Evolutionary conservation across 225 moss, liverwort and hornwort genomes (phyloP), one percentile per base, ranked within the genome.

Genomic region (Straminergon stramineum): DNA sequence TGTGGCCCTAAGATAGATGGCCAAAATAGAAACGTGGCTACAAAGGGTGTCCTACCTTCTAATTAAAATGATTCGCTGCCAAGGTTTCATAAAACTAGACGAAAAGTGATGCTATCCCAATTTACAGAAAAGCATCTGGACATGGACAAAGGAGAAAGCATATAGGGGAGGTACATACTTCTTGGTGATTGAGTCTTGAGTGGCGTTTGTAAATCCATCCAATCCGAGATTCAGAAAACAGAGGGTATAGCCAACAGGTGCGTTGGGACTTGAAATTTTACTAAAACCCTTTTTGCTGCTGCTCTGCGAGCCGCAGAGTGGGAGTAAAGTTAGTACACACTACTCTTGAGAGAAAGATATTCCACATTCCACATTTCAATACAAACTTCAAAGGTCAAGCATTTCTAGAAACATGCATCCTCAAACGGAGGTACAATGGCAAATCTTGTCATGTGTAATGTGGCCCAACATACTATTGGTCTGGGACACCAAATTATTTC

Each of bases 201-300:
- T 96, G 27, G 99, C 95, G 91, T 99, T 99, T 19, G 99, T 99
- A 57, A 97, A 99, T 61, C 99, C 99, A 89, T 99, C 99, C 85
- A 99, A 89, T 34, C 90, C 95, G 39, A 99, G 95, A 90, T 99
- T 99, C 79, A 97, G 31, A 63, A 99, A 93, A 90, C 97, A 97
- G 60, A 99, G 95, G 23, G 93, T 90, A 80, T 99, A 99, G 88
- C 99, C 99, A 89, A 93, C 91, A 28, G 97, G 96, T 63, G 96
- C 96, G 88, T 99, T 95, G 35, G 99, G 97, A 85, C 92, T 97
- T n/a, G 96, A 97, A 69, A 97, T 91, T 66, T 92, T 95, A 90
- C 95, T 96, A 41, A 92, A 87, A 43, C 69, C 89, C 93, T 96
- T 99, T 68, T 89, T 94, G 92, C 95, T 94, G 92, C 95, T 96